phyloP scores from a whole-genome alignment of 2,329 filamentous ascomycete genomes.

The Pezicula radicicola region DNA sequence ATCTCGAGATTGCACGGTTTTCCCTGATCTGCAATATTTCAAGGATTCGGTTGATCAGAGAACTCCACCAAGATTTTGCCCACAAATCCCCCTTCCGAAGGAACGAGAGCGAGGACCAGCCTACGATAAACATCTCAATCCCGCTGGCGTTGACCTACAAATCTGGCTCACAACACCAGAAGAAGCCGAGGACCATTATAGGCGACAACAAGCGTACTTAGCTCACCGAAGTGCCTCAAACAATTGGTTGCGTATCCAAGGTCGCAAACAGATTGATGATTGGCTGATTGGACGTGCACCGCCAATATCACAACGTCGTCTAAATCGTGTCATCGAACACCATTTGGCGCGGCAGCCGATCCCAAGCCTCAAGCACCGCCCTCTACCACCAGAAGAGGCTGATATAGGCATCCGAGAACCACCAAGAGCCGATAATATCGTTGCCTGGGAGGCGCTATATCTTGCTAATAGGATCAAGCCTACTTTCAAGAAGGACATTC shows the following conservation, averaged over 20 bases:
- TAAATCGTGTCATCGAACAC: neutral
- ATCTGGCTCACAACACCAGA: neutral
- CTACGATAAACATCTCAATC: neutral
- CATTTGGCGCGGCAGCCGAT: too few species aligned
- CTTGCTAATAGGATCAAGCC: too few species aligned
- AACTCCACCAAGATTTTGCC: neutral
- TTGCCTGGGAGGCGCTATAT: too few species aligned
- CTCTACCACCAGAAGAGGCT: too few species aligned
- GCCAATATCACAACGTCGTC: neutral
- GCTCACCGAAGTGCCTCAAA: neutral
- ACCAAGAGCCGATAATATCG: too few species aligned
- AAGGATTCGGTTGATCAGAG: neutral
- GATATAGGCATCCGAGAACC: too few species aligned
- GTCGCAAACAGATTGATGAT: neutral
- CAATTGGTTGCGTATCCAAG: neutral
- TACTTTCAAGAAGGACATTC: too few species aligned
- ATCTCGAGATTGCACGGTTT: too few species aligned
- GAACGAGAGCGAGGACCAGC: neutral
- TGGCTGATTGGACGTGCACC: neutral
- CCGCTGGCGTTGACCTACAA: neutral
- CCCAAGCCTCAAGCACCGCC: too few species aligned
- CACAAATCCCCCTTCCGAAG: neutral
- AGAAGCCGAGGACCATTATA: neutral
- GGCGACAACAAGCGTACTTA: neutral
- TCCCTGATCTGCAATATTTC: too few species aligned